Evolutionary conservation across 805 yeast genomes (phyloP), one percentile per base, ranked within the genome.

Genomic region (Maudiozyma serrabonitensis): DNA sequence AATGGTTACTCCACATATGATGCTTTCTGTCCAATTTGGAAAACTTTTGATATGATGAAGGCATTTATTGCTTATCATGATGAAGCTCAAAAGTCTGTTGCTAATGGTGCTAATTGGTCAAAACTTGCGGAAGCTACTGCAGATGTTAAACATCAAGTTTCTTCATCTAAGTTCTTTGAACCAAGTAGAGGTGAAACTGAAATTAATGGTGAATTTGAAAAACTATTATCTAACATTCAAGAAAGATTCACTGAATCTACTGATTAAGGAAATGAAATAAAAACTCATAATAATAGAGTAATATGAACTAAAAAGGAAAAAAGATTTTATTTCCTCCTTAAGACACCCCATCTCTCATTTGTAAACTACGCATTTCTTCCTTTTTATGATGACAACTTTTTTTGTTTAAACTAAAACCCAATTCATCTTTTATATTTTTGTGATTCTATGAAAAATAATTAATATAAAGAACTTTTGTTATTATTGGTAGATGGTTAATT

Each of bases 11-110:
- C 99, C 44, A 75, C 95, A 42, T 93, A 93, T 68, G 99, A 93
- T 72, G 96, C 95, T 38, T 93, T 89, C 85, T 93, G 99, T 74
- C 99, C 99, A 57, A 87, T 93, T 65, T 93, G 99, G 99, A 93
- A 93, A 78, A 93, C 99, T 44, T 84, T 80, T 60, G 93, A 87
- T 68, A 93, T 93, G 99, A 90, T 93, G 98, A 89, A 86, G 70
- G 84, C 90, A 11, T 93, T 93, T 63, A 81, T 90, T 52, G 71
- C 89, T 35, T 93, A 93, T 72, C 81, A 87, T 64, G 97, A 91
- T 59, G 98, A 93, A 75, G 97, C 99, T 32, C 98, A 91, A 74
- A 90, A 89, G 74, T 95, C 98, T 15, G 85, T 91, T 53, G 77
- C 96, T 39, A 81, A 84, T 60, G 98, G 98, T 64, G 91, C 95